phyloP scores from a whole-genome alignment of 106 monocot genomes.

The Chionographis japonica region DNA sequence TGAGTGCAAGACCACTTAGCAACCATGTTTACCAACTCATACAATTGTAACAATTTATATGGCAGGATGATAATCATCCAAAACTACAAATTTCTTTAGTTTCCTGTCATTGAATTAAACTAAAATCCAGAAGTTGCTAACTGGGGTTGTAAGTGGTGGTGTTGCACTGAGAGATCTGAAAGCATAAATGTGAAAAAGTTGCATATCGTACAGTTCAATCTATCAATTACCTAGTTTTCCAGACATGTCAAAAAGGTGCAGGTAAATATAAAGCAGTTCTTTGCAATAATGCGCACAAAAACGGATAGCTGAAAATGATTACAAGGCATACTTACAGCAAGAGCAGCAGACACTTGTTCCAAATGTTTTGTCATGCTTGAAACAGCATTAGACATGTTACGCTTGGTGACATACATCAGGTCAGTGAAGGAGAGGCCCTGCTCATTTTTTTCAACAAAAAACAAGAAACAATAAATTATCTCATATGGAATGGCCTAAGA shows the following conservation, averaged over 20 bases:
- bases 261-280: neutral
- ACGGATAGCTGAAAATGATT: too few species aligned
- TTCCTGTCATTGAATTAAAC: too few species aligned
- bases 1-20: too few species aligned
- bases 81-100: too few species aligned
- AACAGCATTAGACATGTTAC: constrained; percentile 92
- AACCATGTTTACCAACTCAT: too few species aligned
- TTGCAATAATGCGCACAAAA: neutral
- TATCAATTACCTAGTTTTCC: too few species aligned
- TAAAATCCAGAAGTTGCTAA: too few species aligned
- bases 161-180: neutral
- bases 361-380: constrained; percentile 87
- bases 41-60: too few species aligned
- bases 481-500: neutral
- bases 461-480: constrained; percentile 1
- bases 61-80: too few species aligned
- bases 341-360: constrained; percentile 78
- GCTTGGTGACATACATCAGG: constrained; percentile 93
- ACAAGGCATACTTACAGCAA: constrained; percentile 54
- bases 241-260: neutral
- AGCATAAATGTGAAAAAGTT: neutral
- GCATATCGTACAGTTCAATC: too few species aligned
- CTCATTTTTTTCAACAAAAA: neutral
- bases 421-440: constrained; percentile 81
- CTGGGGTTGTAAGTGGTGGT: too few species aligned